Evolutionary conservation across 2,329 filamentous ascomycete genomes (phyloP).

Genomic region (Aspergillus unguis): DNA sequence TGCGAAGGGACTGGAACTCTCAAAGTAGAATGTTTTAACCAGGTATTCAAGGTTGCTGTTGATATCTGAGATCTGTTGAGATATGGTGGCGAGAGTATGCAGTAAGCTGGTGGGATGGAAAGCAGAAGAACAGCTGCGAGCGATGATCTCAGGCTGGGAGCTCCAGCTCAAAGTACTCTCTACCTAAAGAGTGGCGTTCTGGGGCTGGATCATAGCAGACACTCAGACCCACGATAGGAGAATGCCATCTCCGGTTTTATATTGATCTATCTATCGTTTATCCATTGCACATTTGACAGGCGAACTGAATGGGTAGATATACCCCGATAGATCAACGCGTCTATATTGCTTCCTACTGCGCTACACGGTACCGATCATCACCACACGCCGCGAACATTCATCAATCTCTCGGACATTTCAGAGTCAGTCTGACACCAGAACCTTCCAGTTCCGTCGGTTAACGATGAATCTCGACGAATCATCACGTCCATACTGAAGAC

Average conservation of each 20-base stretch:
- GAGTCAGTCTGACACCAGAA: not conserved
- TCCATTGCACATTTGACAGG: not conserved
- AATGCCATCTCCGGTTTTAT: not conserved
- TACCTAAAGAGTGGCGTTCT: constrained; percentile 5
- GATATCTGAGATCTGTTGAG: not conserved
- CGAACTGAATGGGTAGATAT: not conserved
- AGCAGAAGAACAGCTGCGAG: constrained; percentile 2
- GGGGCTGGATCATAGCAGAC: constrained; percentile 7
- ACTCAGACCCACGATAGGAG: constrained; percentile 7
- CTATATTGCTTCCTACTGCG: too few relatives aligned
- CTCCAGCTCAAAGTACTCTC: not conserved
- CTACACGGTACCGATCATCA: too few relatives aligned
- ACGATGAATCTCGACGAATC: not conserved
- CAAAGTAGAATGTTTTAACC: too few relatives aligned
- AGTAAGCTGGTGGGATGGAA: not conserved
- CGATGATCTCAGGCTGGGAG: constrained; percentile 5
- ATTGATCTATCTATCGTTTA: not conserved
- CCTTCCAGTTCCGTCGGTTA: not conserved
- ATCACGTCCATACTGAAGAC: not conserved
- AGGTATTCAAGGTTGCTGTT: too few relatives aligned
- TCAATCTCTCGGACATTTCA: not conserved
- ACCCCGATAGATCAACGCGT: too few relatives aligned
- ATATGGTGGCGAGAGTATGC: not conserved
- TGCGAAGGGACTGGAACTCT: too few relatives aligned
- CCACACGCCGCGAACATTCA: too few relatives aligned